These are phyloP conservation scores for Arxiozyma bovina DNA, from an alignment of 1,139 yeast species.

Conservation along the genomic window DNA sequence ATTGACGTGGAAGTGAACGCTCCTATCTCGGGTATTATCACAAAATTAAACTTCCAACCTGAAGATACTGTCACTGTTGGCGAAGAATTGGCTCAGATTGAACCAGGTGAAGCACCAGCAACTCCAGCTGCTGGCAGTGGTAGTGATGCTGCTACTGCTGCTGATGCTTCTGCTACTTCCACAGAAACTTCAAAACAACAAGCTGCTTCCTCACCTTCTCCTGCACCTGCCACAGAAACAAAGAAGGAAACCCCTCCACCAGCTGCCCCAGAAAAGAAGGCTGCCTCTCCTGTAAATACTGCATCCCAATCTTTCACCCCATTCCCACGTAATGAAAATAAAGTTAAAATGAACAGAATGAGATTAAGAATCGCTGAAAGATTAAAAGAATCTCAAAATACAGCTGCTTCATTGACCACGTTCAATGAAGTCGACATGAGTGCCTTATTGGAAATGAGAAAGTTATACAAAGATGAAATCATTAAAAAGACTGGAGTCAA, in stretches of 20 bases:
- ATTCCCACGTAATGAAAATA: slow-evolving; percentile 77
- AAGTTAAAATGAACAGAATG: slow-evolving; percentile 99
- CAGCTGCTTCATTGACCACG: slow-evolving; percentile 96
- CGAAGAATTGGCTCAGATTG: slow-evolving; percentile 82
- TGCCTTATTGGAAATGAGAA: slow-evolving; percentile 86
- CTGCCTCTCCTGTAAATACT: slow-evolving; percentile 25
- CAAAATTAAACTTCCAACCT: slow-evolving; percentile 70
- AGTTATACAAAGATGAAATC: slow-evolving; percentile 91
- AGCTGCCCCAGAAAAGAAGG: not conserved
- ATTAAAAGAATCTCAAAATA: slow-evolving; percentile 97
- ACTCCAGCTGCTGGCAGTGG: slow-evolving; percentile 21
- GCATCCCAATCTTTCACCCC: slow-evolving; percentile 42
- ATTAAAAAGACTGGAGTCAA: slow-evolving; percentile 90
- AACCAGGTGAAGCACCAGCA: slow-evolving; percentile 79
- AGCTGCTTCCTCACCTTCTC: not conserved
- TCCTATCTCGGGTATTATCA: slow-evolving; percentile 84
- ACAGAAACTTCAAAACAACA: slow-evolving; percentile 4
- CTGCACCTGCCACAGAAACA: slow-evolving; percentile 17
- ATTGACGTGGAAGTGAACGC: slow-evolving; percentile 96
- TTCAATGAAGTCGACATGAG: slow-evolving; percentile 98
- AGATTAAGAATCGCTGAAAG: slow-evolving; percentile 98
- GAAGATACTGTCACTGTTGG: slow-evolving; percentile 97
- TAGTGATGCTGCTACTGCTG: slow-evolving; percentile 32
- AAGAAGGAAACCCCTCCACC: slow-evolving; percentile 18
- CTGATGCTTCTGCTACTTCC: slow-evolving; percentile 11